Conservation (phyloP, 495 filamentous ascomycete genomes). For the Aspergillus sparsus region DNA sequence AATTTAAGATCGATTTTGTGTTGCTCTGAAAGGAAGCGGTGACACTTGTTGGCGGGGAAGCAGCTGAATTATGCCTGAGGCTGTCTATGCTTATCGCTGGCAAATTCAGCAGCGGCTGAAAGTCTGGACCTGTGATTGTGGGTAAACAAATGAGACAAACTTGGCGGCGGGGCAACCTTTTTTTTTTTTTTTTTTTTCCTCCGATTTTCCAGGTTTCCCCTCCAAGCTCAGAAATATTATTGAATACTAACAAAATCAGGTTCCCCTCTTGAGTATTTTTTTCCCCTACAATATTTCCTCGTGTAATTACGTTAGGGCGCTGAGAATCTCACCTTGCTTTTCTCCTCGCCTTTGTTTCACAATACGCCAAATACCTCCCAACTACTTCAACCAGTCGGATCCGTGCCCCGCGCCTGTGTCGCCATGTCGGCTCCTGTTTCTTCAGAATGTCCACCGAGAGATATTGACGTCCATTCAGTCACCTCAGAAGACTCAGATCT, state of each 20-base stretch:
- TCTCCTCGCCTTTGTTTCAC: too few relatives aligned
- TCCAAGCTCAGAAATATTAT: too few relatives aligned
- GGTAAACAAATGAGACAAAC: slow-evolving; percentile 40
- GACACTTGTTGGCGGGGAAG: slow-evolving; percentile 30
- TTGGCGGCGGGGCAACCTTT: slow-evolving; percentile 39
- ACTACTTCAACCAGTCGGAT: too few relatives aligned
- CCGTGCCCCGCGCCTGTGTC: slow-evolving; percentile 15
- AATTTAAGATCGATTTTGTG: slow-evolving; percentile 7
- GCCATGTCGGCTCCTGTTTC: slow-evolving; percentile 35
- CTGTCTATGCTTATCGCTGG: slow-evolving; percentile 11
- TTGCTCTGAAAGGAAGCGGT: slow-evolving; percentile 24
- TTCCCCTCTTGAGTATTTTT: background rate
- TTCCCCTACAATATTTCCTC: background rate
- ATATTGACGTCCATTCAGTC: slow-evolving; percentile 35
- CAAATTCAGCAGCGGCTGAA: slow-evolving; percentile 8
- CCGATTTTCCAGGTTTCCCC: too few relatives aligned
- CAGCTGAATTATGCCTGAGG: slow-evolving; percentile 20
- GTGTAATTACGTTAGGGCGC: too few relatives aligned
- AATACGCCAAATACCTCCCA: too few relatives aligned
- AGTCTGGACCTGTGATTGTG: slow-evolving; percentile 22
- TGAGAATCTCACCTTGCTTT: too few relatives aligned
- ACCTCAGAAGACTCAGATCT: slow-evolving; percentile 51
- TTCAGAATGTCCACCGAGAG: slow-evolving; percentile 27
- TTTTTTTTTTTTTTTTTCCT: slow-evolving; percentile 20
- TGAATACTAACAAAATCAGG: background rate